These are phyloP conservation scores for Thelonectria olida DNA, from an alignment of 2,329 filamentous ascomycete species.

Conservation along the genomic window DNA sequence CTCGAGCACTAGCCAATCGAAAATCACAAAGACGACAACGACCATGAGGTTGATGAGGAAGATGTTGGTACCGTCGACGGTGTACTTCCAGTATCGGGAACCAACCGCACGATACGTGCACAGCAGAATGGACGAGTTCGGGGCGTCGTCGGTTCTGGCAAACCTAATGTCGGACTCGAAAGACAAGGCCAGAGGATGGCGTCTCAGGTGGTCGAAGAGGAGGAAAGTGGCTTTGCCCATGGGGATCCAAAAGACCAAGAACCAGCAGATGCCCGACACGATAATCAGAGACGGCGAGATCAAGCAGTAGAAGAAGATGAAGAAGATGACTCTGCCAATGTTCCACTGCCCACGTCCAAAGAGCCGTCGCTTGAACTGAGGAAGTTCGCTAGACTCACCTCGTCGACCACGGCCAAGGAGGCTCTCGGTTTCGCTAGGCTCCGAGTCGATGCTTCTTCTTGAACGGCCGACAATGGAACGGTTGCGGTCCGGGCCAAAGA, in stretches of 20 bases:
- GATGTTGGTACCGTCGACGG: constrained; percentile 96
- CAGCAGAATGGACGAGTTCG: constrained; percentile 86
- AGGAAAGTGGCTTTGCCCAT: constrained; percentile 97
- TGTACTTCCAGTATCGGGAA: constrained; percentile 98
- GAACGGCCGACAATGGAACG: constrained; percentile 87
- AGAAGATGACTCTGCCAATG: constrained; percentile 92
- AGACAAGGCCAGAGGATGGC: constrained; percentile 90
- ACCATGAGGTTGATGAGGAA: constrained; percentile 97
- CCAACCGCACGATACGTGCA: constrained; percentile 98
- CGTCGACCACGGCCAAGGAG: constrained; percentile 73
- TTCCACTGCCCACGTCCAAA: constrained; percentile 98
- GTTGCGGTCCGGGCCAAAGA: constrained; percentile 85
- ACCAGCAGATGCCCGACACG: constrained; percentile 91
- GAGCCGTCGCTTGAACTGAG: constrained; percentile 77
- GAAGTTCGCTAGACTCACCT: constrained; percentile 56
- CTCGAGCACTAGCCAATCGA: constrained; percentile 87
- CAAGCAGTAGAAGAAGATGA: constrained; percentile 93
- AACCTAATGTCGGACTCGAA: constrained; percentile 89
- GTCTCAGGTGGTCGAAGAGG: constrained; percentile 88
- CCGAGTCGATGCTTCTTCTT: constrained; percentile 87
- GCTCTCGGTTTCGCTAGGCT: constrained; percentile 85
- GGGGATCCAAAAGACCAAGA: constrained; percentile 96
- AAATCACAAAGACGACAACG: constrained; percentile 92
- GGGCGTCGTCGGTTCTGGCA: constrained; percentile 74
- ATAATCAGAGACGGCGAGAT: constrained; percentile 87